Percentiles rank a stretch among this genome's conserved stretches.
phyloP scores from a whole-genome alignment of 768 basidiomycete species.

The Phaffia australis region DNA sequence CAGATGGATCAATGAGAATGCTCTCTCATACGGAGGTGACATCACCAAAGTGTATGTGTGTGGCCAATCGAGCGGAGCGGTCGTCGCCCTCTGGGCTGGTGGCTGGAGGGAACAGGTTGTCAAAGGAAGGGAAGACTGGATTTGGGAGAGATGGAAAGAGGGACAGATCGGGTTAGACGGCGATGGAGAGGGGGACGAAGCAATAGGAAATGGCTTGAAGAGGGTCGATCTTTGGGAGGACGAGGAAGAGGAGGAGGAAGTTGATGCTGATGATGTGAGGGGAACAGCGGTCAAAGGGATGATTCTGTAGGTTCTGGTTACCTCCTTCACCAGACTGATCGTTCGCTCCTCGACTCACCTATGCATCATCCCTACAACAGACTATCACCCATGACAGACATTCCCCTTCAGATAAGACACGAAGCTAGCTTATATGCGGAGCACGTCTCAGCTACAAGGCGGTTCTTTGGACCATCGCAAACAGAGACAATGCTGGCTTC shows the following conservation, averaged over 20 bases:
- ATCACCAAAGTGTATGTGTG: neutral
- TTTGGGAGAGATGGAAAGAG: slow-evolving; percentile 2
- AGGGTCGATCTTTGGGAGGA: slow-evolving; percentile 10
- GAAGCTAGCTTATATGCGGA: slow-evolving; percentile 17
- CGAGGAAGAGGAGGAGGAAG: neutral
- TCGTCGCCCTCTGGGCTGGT: slow-evolving; percentile 15
- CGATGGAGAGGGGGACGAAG: slow-evolving; percentile 8
- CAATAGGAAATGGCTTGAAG: slow-evolving; percentile 16
- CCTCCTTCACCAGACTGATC: neutral
- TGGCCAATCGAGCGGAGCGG: slow-evolving; percentile 9
- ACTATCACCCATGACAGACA: slow-evolving; percentile 8
- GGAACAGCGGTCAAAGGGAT: slow-evolving; percentile 9
- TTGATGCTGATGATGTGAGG: neutral
- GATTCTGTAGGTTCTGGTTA: neutral
- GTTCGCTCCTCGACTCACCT: too few species aligned
- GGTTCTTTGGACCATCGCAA: slow-evolving; percentile 19
- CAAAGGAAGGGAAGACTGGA: slow-evolving; percentile 5
- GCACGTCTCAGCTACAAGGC: slow-evolving; percentile 15
- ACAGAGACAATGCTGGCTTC: slow-evolving; percentile 20
- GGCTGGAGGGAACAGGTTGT: slow-evolving; percentile 15
- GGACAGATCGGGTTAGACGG: slow-evolving; percentile 12
- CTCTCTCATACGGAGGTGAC: neutral
- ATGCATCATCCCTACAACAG: neutral
- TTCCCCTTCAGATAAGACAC: slow-evolving; percentile 14
- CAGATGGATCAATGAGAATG: slow-evolving; percentile 6